Evolutionary conservation across 208 protist species (phyloP).

Genomic region (Acanthamoeba royreba): DNA sequence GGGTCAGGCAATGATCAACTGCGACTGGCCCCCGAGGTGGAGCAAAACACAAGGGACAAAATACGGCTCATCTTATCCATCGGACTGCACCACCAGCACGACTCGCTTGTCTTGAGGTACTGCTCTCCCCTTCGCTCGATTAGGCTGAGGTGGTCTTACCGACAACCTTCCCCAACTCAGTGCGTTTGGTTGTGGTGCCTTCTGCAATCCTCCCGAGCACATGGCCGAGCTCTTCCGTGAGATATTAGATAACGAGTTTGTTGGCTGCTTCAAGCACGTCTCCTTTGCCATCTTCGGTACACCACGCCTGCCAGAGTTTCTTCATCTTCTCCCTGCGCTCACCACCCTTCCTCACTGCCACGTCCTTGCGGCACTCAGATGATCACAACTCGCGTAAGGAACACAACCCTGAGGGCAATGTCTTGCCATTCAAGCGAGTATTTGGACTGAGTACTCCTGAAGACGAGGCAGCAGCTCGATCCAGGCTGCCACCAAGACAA

Average conservation of each 20-base stretch:
- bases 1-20: neutral
- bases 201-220: neutral
- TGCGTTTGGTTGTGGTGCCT: conserved; percentile 35
- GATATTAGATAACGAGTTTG: neutral
- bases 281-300: neutral
- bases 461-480: too few relatives aligned
- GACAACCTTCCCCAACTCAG: neutral
- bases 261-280: neutral
- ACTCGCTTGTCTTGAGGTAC: neutral
- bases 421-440: neutral
- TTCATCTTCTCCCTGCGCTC: neutral
- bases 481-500: neutral
- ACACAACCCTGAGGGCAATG: neutral
- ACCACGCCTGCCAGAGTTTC: neutral
- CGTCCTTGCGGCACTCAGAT: neutral
- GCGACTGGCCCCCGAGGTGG: neutral
- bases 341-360: neutral
- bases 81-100: neutral
- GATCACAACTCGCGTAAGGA: neutral
- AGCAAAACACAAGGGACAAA: neutral
- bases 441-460: neutral
- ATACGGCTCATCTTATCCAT: neutral
- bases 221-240: neutral
- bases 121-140: neutral
- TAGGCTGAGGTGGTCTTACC: neutral